Conservation (phyloP, 2,329 filamentous ascomycete species). For the Fusarium anguioides region DNA sequence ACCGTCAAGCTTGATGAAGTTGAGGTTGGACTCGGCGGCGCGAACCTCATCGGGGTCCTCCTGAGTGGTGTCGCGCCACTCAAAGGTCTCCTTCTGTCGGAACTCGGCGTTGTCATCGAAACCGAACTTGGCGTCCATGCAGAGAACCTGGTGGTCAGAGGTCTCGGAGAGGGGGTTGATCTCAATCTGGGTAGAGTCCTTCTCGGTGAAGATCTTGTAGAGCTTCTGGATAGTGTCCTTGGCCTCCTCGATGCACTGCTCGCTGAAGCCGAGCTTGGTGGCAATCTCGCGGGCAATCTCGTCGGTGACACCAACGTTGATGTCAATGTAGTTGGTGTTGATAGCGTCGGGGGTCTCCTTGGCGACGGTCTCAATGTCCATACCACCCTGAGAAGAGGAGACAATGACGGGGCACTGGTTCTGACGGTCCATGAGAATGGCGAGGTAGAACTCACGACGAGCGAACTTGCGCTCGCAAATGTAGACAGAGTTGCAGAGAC, state of each 20-base stretch:
- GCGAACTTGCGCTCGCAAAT: conserved; percentile 99
- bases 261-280: conserved; percentile 93
- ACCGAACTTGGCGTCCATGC: conserved; percentile 99
- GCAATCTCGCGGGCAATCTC: conserved; percentile 92
- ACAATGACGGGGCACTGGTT: conserved; percentile 95
- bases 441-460: conserved; percentile 98
- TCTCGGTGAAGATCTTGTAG: conserved; percentile 98
- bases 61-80: conserved; percentile 92
- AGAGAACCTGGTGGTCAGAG: conserved; percentile 96
- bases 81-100: conserved; percentile 96
- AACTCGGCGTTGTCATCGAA: conserved; percentile 99
- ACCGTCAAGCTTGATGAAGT: conserved; percentile 99
- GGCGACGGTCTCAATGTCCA: conserved; percentile 98
- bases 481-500: conserved; percentile 97
- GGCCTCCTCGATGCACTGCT: conserved; percentile 96
- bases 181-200: conserved; percentile 98
- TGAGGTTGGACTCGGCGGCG: conserved; percentile 91
- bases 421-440: conserved; percentile 96
- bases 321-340: conserved; percentile 91
- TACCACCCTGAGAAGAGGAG: conserved; percentile 96
- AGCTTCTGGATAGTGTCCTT: conserved; percentile 98
- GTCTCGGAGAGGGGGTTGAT: conserved; percentile 99
- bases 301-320: conserved; percentile 94
- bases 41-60: conserved; percentile 98
- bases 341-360: conserved; percentile 98